Base-by-base conservation (phyloP, 257 asterid genomes). In the Fraxinus anomala region DNA sequence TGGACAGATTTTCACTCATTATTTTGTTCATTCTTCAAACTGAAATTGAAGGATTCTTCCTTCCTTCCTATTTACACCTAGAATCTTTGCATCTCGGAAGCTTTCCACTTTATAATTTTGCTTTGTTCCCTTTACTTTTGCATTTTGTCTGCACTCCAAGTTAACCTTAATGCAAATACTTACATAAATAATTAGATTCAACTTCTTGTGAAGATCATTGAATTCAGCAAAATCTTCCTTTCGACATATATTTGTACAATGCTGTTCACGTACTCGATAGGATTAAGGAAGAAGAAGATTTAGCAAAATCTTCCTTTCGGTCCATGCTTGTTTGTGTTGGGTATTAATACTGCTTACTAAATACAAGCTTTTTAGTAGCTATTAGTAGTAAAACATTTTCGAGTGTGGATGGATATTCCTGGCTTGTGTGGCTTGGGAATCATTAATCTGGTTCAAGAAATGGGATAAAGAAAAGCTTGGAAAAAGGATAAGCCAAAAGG, bases 111-210 rank as follows among this genome's bases (percentile, higher is more conserved):
- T 24, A 24, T 24, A 11, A n/a, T 56, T 23, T 59, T 61, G 6
- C 34, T 24, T 61, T 61, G 16, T 61, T 2, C 68, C 31, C 1
- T 61, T 8, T 61, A 8, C 33, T 61, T 56, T 56, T n/a, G 67
- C 67, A 59, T 61, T 56, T 54, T 61, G 68, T 61, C 68, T 61
- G 68, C 16, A 61, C 6, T 61, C 67, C 68, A n/a, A 54, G 9
- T 19, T 6, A 19, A 30, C 33, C 68, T 30, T 30, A 30, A 1
- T 30, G 33, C 33, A 30, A 30, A 30, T 30, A 30, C 33, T 30
- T 30, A 30, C 33, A 30, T 30, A 30, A 30, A 30, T 30, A 30
- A 30, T 24, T 61, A 19, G 61, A 4, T 51, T 11, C 68, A 61
- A 21, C 16, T 7, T 21, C 31, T 21, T 9, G 68, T 6, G 3